Percentiles rank a stretch among this genome's conserved stretches.
phyloP scores from a whole-genome alignment of 2,329 filamentous ascomycete genomes.

The Stromatinia cepivora region DNA sequence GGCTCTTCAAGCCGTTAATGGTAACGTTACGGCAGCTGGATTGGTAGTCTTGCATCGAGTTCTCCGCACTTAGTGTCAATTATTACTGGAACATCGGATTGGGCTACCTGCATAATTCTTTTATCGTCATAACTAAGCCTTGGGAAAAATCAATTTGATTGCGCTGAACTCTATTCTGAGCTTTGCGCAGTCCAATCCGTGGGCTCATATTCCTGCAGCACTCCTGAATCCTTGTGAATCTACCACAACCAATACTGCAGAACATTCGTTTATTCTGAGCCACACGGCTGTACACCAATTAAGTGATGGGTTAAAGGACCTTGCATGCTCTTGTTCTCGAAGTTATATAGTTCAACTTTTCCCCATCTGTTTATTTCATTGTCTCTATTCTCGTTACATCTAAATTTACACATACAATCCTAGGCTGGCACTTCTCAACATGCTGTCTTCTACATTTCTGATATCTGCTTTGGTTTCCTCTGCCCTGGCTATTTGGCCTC shows the following conservation, averaged over 20 bases:
- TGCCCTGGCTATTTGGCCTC: slow-evolving; percentile 56
- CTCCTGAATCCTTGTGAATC: slow-evolving; percentile 16
- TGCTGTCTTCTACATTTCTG: slow-evolving; percentile 30
- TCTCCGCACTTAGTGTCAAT: slow-evolving; percentile 12
- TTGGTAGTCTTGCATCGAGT: slow-evolving; percentile 11
- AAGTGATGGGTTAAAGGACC: background rate
- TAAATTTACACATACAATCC: background rate
- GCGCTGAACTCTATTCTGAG: slow-evolving; percentile 18
- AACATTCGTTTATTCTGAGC: background rate
- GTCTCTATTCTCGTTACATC: background rate
- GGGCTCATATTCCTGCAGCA: slow-evolving; percentile 17
- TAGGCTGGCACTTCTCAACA: slow-evolving; percentile 22
- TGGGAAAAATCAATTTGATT: background rate
- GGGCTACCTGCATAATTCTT: slow-evolving; percentile 27
- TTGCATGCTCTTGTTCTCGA: background rate
- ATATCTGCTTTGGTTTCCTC: slow-evolving; percentile 29
- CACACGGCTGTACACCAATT: slow-evolving; percentile 1
- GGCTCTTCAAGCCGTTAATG: background rate
- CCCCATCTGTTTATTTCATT: background rate
- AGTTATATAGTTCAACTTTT: slow-evolving; percentile 41
- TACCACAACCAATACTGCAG: background rate
- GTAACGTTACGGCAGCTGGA: slow-evolving; percentile 17
- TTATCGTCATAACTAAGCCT: slow-evolving; percentile 13
- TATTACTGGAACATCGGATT: slow-evolving; percentile 17
- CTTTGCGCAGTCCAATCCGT: slow-evolving; percentile 4